These are phyloP conservation scores for Smallanthus sonchifolius DNA, from an alignment of 129 eudicot genomes.

Conservation along the genomic window DNA sequence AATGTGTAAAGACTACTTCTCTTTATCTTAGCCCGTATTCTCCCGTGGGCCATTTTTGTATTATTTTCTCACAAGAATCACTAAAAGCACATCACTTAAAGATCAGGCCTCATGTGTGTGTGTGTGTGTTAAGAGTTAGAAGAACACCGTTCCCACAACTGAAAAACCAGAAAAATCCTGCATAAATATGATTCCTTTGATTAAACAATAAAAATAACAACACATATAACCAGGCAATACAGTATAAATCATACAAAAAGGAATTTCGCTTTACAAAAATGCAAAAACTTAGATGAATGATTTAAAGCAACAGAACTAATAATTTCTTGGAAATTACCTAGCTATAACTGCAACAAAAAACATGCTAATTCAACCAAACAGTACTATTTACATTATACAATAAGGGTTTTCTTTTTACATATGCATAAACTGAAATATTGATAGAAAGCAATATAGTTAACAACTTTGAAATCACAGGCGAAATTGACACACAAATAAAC, in stretches of 20 bases:
- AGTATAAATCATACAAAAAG: not conserved
- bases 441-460: not conserved
- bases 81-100: constrained; percentile 22
- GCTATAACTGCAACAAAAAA: not conserved
- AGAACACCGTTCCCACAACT: constrained; percentile 7
- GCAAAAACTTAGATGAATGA: not conserved
- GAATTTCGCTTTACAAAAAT: not conserved
- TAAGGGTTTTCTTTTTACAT: not conserved
- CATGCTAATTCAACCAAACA: not conserved
- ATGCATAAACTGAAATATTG: not conserved
- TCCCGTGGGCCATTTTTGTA: constrained; percentile 61
- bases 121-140: not conserved
- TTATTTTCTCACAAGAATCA: not conserved
- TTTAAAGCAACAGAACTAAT: not conserved
- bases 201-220: not conserved
- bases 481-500: not conserved
- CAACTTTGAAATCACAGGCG: not conserved
- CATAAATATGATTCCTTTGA: not conserved
- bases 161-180: constrained; percentile 23
- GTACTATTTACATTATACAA: not conserved
- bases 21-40: constrained; percentile 67
- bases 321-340: not conserved
- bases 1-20: constrained; percentile 88
- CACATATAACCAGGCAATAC: constrained; percentile 1
- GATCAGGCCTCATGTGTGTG: not conserved